Conservation (phyloP, 108 stramenopile species). For the Epithemia pelagica region DNA sequence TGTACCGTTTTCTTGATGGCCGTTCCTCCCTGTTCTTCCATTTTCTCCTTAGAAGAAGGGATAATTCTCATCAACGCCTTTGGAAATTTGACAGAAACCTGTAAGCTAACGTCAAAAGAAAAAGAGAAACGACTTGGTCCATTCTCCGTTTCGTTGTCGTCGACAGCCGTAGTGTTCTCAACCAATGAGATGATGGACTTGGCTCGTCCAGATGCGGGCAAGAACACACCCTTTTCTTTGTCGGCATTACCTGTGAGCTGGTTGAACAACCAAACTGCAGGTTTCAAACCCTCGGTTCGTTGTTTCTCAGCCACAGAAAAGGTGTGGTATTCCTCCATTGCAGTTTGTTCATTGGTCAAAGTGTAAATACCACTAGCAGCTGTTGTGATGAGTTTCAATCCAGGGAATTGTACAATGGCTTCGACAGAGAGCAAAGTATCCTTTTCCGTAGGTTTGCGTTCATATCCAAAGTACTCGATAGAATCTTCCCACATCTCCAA, state of each 20-base stretch:
- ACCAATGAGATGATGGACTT: background rate
- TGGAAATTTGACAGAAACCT: conserved; percentile 31
- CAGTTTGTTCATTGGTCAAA: conserved; percentile 6
- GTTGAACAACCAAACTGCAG: conserved; percentile 40
- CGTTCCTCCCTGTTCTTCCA: conserved; percentile 29
- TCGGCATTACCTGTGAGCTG: conserved; percentile 31
- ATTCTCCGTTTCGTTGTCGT: background rate
- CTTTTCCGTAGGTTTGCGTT: conserved; percentile 3
- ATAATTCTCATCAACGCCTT: conserved; percentile 31
- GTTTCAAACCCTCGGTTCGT: conserved; percentile 17
- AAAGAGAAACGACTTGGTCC: conserved; percentile 8
- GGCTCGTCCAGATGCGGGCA: background rate
- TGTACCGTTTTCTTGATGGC: conserved; percentile 23
- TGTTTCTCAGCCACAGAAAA: conserved; percentile 22
- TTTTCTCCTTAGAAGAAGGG: conserved; percentile 36
- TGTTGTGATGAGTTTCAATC: conserved; percentile 20
- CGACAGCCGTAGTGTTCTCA: background rate
- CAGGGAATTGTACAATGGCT: conserved; percentile 38
- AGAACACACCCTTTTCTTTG: conserved; percentile 5
- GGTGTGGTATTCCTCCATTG: conserved; percentile 22
- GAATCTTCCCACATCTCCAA: conserved; percentile 2
- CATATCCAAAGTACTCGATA: background rate
- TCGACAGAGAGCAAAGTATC: conserved; percentile 20
- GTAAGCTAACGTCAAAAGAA: conserved; percentile 9
- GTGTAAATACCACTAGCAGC: conserved; percentile 30